These are phyloP conservation scores for Calocera viscosa DNA, from an alignment of 768 basidiomycete species.

Conservation along the genomic window DNA sequence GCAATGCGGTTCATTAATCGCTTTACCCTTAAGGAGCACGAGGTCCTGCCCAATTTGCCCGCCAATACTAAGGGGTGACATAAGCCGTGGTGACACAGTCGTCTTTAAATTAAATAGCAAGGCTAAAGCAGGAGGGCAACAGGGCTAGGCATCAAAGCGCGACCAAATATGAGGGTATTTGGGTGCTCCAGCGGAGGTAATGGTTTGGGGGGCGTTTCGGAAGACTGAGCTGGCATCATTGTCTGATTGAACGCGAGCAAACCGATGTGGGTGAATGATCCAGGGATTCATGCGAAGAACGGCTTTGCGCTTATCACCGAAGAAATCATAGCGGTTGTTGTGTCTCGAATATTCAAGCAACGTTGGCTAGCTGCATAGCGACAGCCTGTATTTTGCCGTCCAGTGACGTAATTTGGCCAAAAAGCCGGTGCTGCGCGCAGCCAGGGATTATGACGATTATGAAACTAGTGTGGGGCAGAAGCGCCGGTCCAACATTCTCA, in stretches of 20 bases:
- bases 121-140: too few species aligned
- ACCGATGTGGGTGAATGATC: too few species aligned
- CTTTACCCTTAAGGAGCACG: background rate
- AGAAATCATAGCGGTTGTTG: background rate
- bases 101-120: too few species aligned
- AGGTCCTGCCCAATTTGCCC: background rate
- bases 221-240: too few species aligned
- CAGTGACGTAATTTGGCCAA: background rate
- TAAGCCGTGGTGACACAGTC: background rate
- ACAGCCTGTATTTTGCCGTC: background rate
- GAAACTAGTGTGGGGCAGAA: background rate
- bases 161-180: too few species aligned
- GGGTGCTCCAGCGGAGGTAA: too few species aligned
- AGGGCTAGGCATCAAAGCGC: too few species aligned
- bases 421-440: background rate
- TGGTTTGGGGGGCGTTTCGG: too few species aligned
- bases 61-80: background rate
- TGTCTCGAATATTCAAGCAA: background rate
- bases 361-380: background rate
- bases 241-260: too few species aligned
- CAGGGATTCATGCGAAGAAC: too few species aligned
- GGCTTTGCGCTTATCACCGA: background rate
- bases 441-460: background rate
- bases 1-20: background rate
- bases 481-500: background rate